Percentiles rank a stretch among this genome's conserved stretches.
These are phyloP conservation scores for Westerdykella ornata DNA, from an alignment of 2,329 filamentous ascomycete genomes.

Conservation along the genomic window DNA sequence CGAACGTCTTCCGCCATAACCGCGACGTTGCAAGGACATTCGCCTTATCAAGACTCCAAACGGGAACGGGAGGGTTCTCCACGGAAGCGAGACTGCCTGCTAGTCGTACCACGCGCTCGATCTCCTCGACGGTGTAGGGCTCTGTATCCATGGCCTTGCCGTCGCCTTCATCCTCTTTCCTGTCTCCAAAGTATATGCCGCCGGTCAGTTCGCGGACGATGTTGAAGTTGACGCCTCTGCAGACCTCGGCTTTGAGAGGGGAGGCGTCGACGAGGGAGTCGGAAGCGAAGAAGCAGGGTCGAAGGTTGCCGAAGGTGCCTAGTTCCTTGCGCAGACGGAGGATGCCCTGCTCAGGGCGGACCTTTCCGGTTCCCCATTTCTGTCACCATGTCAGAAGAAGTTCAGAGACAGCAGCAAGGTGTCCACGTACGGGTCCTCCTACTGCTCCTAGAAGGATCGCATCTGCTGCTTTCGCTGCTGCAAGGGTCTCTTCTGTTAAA, in stretches of 20 bases:
- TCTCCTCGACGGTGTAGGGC: constrained; percentile 75
- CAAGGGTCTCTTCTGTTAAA: constrained; percentile 75
- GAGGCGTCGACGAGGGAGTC: constrained; percentile 76
- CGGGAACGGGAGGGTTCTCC: constrained; percentile 66
- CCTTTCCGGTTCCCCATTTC: constrained; percentile 86
- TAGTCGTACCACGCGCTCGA: constrained; percentile 79
- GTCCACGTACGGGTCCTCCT: constrained; percentile 64
- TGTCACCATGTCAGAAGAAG: constrained; percentile 22
- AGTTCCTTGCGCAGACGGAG: constrained; percentile 89
- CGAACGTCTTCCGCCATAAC: constrained; percentile 82
- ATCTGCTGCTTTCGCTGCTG: constrained; percentile 75
- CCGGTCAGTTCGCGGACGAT: constrained; percentile 88
- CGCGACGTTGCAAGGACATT: constrained; percentile 89
- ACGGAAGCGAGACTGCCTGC: constrained; percentile 75
- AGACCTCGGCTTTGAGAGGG: constrained; percentile 78
- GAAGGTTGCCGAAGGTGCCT: constrained; percentile 87
- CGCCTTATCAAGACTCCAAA: constrained; percentile 90
- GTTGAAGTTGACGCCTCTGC: constrained; percentile 82
- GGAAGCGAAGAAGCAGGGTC: constrained; percentile 92
- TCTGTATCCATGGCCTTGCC: constrained; percentile 76
- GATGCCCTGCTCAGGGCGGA: constrained; percentile 89
- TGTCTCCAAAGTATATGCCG: constrained; percentile 91
- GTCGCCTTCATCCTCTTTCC: constrained; percentile 70
- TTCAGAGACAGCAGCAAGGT: neutral
- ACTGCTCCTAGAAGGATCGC: constrained; percentile 90